phyloP scores from a whole-genome alignment of 306 rosid genomes.

The Cyamopsis tetragonoloba region DNA sequence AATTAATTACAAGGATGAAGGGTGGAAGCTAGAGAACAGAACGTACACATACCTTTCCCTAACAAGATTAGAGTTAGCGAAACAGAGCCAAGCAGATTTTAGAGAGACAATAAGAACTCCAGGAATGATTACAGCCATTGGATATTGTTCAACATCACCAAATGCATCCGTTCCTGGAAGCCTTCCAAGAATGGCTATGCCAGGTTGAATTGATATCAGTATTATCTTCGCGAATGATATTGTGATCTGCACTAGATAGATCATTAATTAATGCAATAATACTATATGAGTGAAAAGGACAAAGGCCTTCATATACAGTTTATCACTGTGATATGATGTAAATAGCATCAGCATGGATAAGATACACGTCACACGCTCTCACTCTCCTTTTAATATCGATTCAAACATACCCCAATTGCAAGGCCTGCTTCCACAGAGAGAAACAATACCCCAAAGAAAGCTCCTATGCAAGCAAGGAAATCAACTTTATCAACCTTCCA shows the following conservation, averaged over 20 bases:
- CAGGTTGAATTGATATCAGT: conserved; percentile 55
- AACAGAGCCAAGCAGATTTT: conserved; percentile 65
- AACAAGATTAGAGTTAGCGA: conserved; percentile 64
- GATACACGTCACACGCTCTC: no score
- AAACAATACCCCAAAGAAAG: conserved; percentile 57
- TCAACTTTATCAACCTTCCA: conserved; percentile 78
- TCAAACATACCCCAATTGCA: conserved; percentile 44
- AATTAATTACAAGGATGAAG: no score
- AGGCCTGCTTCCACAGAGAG: conserved; percentile 57
- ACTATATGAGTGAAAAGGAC: no score
- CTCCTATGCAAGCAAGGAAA: conserved; percentile 59
- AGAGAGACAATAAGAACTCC: conserved; percentile 49
- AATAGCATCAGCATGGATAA: no score
- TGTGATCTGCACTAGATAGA: conserved; percentile 41
- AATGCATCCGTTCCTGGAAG: conserved; percentile 53
- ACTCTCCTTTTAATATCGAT: no score
- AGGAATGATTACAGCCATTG: conserved; percentile 60
- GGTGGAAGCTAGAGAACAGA: neutral
- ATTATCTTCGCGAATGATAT: conserved; percentile 66
- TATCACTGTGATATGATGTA: no score
- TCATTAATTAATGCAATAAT: no score
- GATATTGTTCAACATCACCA: conserved; percentile 61
- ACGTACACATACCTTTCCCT: conserved; percentile 50
- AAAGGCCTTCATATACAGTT: no score
- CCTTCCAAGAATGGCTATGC: conserved; percentile 49